Conservation (phyloP, 495 filamentous ascomycete species). For the Podospora pseudoanserina region DNA sequence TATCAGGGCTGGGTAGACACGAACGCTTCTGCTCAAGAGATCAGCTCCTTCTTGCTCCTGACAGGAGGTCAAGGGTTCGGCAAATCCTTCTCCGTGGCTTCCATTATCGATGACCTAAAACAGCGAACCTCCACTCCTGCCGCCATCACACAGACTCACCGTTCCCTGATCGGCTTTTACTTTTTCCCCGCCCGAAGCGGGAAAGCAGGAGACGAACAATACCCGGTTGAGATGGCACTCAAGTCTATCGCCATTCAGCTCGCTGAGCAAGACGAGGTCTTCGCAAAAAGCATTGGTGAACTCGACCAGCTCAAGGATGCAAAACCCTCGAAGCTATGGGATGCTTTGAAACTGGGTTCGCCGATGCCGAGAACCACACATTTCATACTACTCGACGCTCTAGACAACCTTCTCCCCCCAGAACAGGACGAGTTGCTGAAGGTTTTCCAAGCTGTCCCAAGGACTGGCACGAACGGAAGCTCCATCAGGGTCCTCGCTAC, state of each 20-base stretch:
- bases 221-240: conserved; percentile 9
- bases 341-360: conserved; percentile 4
- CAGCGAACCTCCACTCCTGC: background rate
- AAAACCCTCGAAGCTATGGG: background rate
- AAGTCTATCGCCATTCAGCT: conserved; percentile 12
- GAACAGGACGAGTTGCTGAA: conserved; percentile 4
- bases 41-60: background rate
- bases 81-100: conserved; percentile 1
- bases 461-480: background rate
- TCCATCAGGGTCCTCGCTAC: conserved; percentile 2
- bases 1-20: conserved; percentile 2
- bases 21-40: background rate
- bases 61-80: background rate
- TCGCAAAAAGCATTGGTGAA: conserved; percentile 5
- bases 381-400: conserved; percentile 7
- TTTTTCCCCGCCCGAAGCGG: conserved; percentile 9
- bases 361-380: conserved; percentile 9
- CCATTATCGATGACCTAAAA: conserved; percentile 2
- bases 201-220: conserved; percentile 4
- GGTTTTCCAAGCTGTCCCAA: background rate
- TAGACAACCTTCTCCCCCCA: conserved; percentile 5
- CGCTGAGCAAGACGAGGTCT: conserved; percentile 9
- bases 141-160: background rate
- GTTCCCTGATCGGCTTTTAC: conserved; percentile 5
- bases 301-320: background rate